Base-by-base conservation (phyloP, 495 filamentous ascomycete genomes). In the Penicillium angulare region DNA sequence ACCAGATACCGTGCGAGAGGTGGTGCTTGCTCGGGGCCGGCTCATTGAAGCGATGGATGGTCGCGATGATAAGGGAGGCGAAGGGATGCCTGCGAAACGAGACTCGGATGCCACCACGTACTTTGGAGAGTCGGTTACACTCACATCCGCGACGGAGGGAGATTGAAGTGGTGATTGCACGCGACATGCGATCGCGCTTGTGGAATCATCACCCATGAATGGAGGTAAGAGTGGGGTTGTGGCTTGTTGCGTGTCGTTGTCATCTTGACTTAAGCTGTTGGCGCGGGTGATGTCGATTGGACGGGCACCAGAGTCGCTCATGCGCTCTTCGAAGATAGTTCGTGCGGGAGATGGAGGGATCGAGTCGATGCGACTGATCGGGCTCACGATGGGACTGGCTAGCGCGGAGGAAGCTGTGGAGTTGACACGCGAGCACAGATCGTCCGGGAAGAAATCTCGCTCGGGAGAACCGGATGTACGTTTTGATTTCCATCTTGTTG, bases 181-280 rank as follows among this genome's bases (percentile, higher is more conserved):
- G 7, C 61, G 64, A 12, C 33, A 80, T 47, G 23, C 74, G 45
- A 55, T 75, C 42, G 55, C 57, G 52, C 68, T 70, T 32, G 51
- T 59, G 50, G 65, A 63, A 54, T 59, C 71, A 52, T 85, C 81
- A 32, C 82, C 83, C 71, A 92, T 78, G 40, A 95, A 73, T 0
- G 91, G 90, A 2, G 90, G 90, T 0, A 96, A 76, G 9, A 96
- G 75, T 5, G 91, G 91, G 3, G 91, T 95, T 4, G 85, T 86
- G 0, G 88, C 85, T 52, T 85, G 77, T 12, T 73, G 75, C 34
- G 81, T 77, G 10, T 65, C 64, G 18, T 86, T 79, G 10, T 79
- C 80, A 26, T 88, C 82, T 17, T 66, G 52, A 35, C 76, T 67
- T n/a, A 67, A 38, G 22, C 67, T 70, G 45, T 83, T 82, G 2